These are phyloP conservation scores for Monosporozyma unispora DNA, from an alignment of 805 yeast genomes.

Conservation along the genomic window DNA sequence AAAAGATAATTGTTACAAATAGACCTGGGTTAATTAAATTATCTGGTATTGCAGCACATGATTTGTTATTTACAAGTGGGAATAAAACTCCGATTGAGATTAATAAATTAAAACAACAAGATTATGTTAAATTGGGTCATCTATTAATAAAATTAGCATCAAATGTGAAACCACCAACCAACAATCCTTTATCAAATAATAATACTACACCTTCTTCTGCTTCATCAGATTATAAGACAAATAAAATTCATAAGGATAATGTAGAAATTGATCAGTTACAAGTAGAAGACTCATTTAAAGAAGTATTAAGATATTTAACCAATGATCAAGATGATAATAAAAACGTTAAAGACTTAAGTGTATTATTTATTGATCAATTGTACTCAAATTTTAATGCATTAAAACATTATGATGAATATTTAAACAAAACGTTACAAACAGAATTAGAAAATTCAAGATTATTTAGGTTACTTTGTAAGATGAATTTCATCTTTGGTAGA, in stretches of 20 bases:
- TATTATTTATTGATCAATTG: conserved; percentile 37
- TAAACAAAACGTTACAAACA: conserved; percentile 50
- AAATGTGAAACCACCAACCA: conserved; percentile 1
- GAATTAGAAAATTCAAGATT: conserved; percentile 87
- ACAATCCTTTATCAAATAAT: neutral
- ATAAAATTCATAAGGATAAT: neutral
- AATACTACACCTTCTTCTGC: neutral
- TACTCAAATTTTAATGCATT: conserved; percentile 31
- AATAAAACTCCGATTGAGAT: conserved; percentile 7
- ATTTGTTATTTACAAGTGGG: conserved; percentile 37
- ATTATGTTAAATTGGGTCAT: conserved; percentile 50
- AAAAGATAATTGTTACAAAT: conserved; percentile 65
- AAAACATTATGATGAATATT: conserved; percentile 46
- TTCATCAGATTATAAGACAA: conserved; percentile 1
- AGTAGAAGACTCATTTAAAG: conserved; percentile 40
- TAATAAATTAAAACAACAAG: conserved; percentile 39
- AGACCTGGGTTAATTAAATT: conserved; percentile 59
- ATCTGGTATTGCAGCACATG: conserved; percentile 62
- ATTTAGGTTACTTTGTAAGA: conserved; percentile 71
- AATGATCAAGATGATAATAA: conserved; percentile 20
- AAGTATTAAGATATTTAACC: conserved; percentile 34
- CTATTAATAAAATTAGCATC: conserved; percentile 32
- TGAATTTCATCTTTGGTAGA: conserved; percentile 68
- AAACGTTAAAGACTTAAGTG: conserved; percentile 30
- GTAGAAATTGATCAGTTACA: conserved; percentile 6